Base-by-base conservation (phyloP, 2,329 filamentous ascomycete genomes). In the Bretziella fagacearum region DNA sequence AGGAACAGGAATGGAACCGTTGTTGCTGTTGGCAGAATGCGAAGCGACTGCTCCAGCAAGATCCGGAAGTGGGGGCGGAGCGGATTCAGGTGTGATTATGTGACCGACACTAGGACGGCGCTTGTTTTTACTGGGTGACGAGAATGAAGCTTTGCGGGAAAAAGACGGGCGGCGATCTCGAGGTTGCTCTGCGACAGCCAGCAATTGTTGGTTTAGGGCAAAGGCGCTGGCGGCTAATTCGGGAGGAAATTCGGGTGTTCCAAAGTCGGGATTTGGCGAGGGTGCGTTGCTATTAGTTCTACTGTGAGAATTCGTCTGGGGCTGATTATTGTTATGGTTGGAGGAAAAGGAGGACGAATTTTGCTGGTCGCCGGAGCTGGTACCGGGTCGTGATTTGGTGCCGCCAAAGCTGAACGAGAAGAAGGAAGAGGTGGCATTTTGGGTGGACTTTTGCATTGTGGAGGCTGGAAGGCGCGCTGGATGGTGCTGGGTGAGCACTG, bases 41-140 rank as follows among this genome's bases (percentile, higher is more conserved):
- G 67, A 66, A 3, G 67, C 64, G 37, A 65, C 64, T n/a, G 67
- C 58, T 48, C 71, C 65, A 3, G 68, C 68, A 58, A 70, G 70
- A 45, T 73, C 68, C 39, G 70, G 70, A 15, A 74, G 62, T 4
- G 69, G 67, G n/a, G 70, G 69, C 27, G 70, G 71, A 37, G 61
- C 63, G 18, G 65, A 54, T 43, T 62, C 65, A 58, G 71, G 67
- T 46, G 64, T 68, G 41, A 65, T 57, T 52, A 64, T 62, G 49
- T 59, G 62, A 46, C 60, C 59, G 53, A 63, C 63, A 48, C 64
- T 65, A 33, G 68, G 60, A 42, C 63, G 62, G 43, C 64, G 62
- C 50, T 62, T 56, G 11, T 48, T 51, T 33, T 54, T 61, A 30
- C 54, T 53, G 36, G 61, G 59, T 10, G 63, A 51, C 13, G 65